Base-by-base conservation (phyloP, 371 early-diverging fungal genomes). In the Mortierella sp. region DNA sequence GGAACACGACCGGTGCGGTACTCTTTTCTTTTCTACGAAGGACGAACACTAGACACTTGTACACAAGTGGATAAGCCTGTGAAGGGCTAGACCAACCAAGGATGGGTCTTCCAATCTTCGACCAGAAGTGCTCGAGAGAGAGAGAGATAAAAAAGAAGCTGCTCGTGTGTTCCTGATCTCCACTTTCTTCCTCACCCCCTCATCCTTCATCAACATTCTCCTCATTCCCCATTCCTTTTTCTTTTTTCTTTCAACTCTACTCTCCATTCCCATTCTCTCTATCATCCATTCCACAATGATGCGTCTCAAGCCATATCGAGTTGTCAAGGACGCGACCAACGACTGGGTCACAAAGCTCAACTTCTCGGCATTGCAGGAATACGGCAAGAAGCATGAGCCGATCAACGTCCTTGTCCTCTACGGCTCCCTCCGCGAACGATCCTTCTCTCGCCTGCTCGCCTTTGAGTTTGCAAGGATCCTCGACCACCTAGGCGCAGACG, bases 401-500 rank as follows among this genome's bases (percentile, higher is more conserved):
- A 52, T 86, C 67, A 84, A 87, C 9, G 79, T 86, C 41, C 68
- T 88, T 0, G 76, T 88, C 40, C 79, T 88, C 24, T 88, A 88
- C 64, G 88, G 88, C 26, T 88, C 88, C 0, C 61, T 88, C 14
- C 74, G 88, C 13, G 66, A 76, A 39, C 66, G 73, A 11, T 88
- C 88, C 43, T 88, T 77, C 52, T 88, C 88, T n/a, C 76, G 88
- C 0, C 66, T 86, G 16, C 68, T 88, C 5, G 85, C 86, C 1
- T 88, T 67, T 48, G 88, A 86, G 50, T 85, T 86, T 63, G 85
- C 82, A 13, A 72, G 88, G 41, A 79, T 88, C 63, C 74, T 88
- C n/a, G 88, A 86, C 48, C 74, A 66, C 37, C 77, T 88, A 2
- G 88, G 88, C 1, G 85, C 83, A 4, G 86, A 88, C 48, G 86